phyloP scores from a whole-genome alignment of 1,284 basidiomycete species.

The Ustilago crameri region DNA sequence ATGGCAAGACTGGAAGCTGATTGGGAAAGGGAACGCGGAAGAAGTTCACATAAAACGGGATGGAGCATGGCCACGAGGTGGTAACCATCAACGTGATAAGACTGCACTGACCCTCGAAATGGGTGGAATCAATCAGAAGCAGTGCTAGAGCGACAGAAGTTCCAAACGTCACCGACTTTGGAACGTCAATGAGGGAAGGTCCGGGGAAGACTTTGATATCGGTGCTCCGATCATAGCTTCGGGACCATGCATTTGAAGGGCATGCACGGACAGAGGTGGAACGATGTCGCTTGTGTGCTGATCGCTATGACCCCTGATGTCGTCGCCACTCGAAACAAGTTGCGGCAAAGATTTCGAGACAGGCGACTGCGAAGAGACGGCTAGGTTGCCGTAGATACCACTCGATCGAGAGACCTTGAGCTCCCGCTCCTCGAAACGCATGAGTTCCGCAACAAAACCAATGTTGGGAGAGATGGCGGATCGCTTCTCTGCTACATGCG shows the following conservation, averaged over 20 bases:
- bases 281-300: constrained; percentile 1
- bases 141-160: not conserved
- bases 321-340: constrained; percentile 2
- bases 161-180: constrained; percentile 5
- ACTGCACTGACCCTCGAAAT: too few relatives aligned
- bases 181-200: constrained; percentile 18
- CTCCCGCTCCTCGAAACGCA: constrained; percentile 85
- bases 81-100: too few relatives aligned
- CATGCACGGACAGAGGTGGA: constrained; percentile 6
- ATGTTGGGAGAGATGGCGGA: constrained; percentile 97
- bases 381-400: constrained; percentile 33
- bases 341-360: constrained; percentile 13
- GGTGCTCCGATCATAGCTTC: not conserved
- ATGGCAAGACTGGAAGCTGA: too few relatives aligned
- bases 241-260: not conserved
- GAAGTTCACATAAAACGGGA: too few relatives aligned
- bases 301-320: not conserved
- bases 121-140: not conserved
- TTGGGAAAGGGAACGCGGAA: too few relatives aligned
- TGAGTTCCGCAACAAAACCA: constrained; percentile 94
- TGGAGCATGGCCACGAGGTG: too few relatives aligned
- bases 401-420: constrained; percentile 31
- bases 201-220: constrained; percentile 32
- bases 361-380: not conserved
- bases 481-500: constrained; percentile 87